phyloP scores from a whole-genome alignment of 78 protist species.

The Pelomyxa schiedti region DNA sequence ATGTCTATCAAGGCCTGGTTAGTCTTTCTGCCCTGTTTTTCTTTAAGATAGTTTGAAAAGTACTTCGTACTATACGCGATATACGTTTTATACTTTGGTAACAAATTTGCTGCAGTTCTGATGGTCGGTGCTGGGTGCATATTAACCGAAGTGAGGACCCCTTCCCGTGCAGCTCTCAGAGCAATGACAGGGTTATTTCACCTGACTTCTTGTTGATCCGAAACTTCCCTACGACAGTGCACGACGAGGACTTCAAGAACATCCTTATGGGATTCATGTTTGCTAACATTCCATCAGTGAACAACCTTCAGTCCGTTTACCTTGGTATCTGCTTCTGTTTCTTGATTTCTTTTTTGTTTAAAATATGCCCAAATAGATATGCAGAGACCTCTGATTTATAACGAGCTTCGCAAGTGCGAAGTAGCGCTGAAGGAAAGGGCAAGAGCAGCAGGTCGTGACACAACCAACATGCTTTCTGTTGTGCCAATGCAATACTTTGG shows the following conservation, averaged over 20 bases:
- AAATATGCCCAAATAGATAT: background rate
- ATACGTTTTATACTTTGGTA: too few relatives aligned
- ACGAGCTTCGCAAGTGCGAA: background rate
- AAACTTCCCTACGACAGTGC: constrained; percentile 1
- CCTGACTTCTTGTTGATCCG: constrained; percentile 1
- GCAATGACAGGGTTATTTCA: background rate
- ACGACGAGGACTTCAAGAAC: background rate
- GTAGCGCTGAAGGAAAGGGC: background rate
- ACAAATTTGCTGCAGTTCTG: background rate
- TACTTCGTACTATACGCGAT: too few relatives aligned
- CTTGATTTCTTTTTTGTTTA: too few relatives aligned
- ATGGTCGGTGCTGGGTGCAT: background rate
- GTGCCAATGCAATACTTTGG: background rate
- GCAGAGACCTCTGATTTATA: background rate
- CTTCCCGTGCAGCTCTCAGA: background rate
- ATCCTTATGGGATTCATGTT: constrained; percentile 1
- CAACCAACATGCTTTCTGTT: too few relatives aligned
- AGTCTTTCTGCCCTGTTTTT: too few relatives aligned
- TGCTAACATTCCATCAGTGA: background rate
- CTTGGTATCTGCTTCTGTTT: too few relatives aligned
- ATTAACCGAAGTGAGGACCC: background rate
- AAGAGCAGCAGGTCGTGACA: too few relatives aligned
- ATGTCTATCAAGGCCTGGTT: background rate
- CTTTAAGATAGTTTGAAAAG: too few relatives aligned
- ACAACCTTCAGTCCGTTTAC: background rate